Conservation (phyloP, 2,329 filamentous ascomycete genomes). For the Sporothrix brasiliensis region DNA sequence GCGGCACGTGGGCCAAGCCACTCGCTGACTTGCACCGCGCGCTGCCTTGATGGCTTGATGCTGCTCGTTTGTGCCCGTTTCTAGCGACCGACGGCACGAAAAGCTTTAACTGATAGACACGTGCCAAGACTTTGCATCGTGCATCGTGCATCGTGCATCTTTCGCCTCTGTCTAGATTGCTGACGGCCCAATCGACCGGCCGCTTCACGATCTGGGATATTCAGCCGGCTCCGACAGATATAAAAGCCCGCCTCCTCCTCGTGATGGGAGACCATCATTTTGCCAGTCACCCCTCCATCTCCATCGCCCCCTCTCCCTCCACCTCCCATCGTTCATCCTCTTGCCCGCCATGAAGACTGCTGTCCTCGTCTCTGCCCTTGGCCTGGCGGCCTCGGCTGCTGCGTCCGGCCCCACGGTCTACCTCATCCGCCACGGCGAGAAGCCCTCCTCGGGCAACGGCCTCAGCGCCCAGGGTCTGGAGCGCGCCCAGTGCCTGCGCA, state of each 20-base stretch:
- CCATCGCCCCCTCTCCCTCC: neutral
- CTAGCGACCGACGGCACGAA: slow-evolving; percentile 14
- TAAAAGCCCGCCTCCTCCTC: too few relatives aligned
- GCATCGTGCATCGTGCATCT: neutral
- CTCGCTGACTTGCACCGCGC: neutral
- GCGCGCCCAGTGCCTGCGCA: slow-evolving; percentile 62
- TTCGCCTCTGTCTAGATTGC: neutral
- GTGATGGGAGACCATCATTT: too few relatives aligned
- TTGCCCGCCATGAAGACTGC: neutral
- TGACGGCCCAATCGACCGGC: too few relatives aligned
- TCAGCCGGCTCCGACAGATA: too few relatives aligned
- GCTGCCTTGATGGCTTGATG: neutral
- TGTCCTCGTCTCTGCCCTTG: slow-evolving; percentile 5
- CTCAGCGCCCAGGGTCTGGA: slow-evolving; percentile 55
- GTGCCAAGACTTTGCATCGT: too few relatives aligned
- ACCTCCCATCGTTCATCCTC: neutral
- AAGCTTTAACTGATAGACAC: too few relatives aligned
- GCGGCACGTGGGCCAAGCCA: slow-evolving; percentile 25
- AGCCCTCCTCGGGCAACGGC: slow-evolving; percentile 56
- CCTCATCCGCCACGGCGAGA: slow-evolving; percentile 67
- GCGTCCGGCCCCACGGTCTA: slow-evolving; percentile 56
- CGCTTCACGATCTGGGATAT: too few relatives aligned
- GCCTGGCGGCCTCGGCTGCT: neutral
- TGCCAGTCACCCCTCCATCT: too few relatives aligned
- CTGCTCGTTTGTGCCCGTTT: neutral